A percentile compares a stretch with the other conserved stretches of the same genome.
Evolutionary conservation across 768 basidiomycete genomes (phyloP).

Genomic region (Lactifluus pinguis): DNA sequence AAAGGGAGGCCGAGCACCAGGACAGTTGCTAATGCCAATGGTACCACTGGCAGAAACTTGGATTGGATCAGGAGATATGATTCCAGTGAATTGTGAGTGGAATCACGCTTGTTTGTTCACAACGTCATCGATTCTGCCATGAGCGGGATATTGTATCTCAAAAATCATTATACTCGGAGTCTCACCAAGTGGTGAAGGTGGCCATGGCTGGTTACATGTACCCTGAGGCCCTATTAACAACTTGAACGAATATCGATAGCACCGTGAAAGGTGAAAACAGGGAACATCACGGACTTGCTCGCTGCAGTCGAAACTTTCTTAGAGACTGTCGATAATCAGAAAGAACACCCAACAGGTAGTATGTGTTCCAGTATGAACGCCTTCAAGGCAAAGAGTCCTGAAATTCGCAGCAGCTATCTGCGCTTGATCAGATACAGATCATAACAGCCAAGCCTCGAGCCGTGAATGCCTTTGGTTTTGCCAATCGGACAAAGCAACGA

Average conservation of each 20-base stretch:
- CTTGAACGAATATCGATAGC: slow-evolving; percentile 20
- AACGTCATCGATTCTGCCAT: slow-evolving; percentile 35
- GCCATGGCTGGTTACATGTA: neutral
- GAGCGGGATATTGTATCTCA: slow-evolving; percentile 33
- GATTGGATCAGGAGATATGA: slow-evolving; percentile 28
- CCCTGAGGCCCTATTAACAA: slow-evolving; percentile 14
- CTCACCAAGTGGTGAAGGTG: slow-evolving; percentile 24
- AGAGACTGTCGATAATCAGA: slow-evolving; percentile 25
- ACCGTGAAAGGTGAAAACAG: slow-evolving; percentile 25
- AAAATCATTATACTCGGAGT: slow-evolving; percentile 38
- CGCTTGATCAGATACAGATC: neutral
- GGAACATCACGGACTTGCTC: slow-evolving; percentile 26
- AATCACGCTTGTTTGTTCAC: slow-evolving; percentile 30
- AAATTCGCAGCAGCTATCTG: slow-evolving; percentile 19
- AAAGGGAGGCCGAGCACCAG: slow-evolving; percentile 32
- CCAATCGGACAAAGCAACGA: slow-evolving; percentile 8
- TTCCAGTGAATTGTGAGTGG: slow-evolving; percentile 26
- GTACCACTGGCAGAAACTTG: too few relatives aligned
- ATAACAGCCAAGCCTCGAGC: neutral
- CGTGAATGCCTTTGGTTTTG: slow-evolving; percentile 15
- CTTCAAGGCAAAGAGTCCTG: slow-evolving; percentile 26
- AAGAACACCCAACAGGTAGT: slow-evolving; percentile 28
- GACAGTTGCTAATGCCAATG: slow-evolving; percentile 31
- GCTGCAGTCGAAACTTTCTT: slow-evolving; percentile 26
- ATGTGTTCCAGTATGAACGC: slow-evolving; percentile 24